Base-by-base conservation (phyloP, 768 basidiomycete species). In the Boletus patriciae region DNA sequence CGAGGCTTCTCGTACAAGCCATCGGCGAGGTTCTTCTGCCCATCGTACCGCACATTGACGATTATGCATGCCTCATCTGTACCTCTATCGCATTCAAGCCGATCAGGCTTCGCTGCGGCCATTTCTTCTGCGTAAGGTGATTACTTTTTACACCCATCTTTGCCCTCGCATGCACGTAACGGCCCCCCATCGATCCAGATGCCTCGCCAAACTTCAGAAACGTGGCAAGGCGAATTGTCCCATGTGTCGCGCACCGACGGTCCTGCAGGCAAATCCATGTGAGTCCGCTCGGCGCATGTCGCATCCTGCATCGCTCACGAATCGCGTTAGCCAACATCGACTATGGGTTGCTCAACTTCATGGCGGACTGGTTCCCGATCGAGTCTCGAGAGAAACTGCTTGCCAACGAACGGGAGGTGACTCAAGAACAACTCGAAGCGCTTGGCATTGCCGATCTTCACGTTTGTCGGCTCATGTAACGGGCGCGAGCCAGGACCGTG, bases 21-120 rank as follows among this genome's bases (percentile, higher is more conserved):
- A 78, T 98, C 40, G 89, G 90, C 21, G 85, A 90, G 67, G 91
- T 81, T 0, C 78, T 97, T 2, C 77, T 97, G 3, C 92, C 94
- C 0, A 74, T 94, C 50, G 81, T 93, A 19, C 91, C 91, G 3
- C 82, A 83, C 53, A 73, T 92, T 13, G 89, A 92, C 55, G 90
- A 96, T 72, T 97, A 94, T 68, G 74, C 83, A 1, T 98, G 94
- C 63, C 76, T 88, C 38, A 95, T 97, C 55, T 97, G 95, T 73
- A 90, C 87, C 3, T 83, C 82, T 57, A 85, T 98, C 61, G 95
- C 94, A 6, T 98, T 94, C 79, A 94, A 93, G 70, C 95, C 95
- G 0, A 88, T 96, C 49, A 77, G 94, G 11, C 78, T 98, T 3
- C 70, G 72, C 18, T 98, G 94, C 58, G 80, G 87, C 0, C 94